Percentiles rank a stretch among this genome's conserved stretches.
These are phyloP conservation scores for Paramecium primaurelia DNA, from an alignment of 73 alveolate genomes.

Conservation along the genomic window DNA sequence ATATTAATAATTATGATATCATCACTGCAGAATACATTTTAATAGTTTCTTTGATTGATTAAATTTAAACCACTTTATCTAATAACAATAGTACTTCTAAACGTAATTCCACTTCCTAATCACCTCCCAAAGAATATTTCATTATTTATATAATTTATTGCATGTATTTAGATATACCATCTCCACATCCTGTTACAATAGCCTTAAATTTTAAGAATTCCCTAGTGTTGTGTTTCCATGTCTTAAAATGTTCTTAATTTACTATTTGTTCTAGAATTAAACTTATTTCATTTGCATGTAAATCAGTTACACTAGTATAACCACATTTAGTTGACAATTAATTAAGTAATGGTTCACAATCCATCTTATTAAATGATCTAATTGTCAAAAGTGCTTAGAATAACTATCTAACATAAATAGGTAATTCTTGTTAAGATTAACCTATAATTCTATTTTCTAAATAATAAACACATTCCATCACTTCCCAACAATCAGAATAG, in stretches of 20 bases:
- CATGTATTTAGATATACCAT: conserved; percentile 74
- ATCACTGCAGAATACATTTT: conserved; percentile 68
- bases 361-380: neutral
- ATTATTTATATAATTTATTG: conserved; percentile 72
- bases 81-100: conserved; percentile 79
- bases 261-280: conserved; percentile 73
- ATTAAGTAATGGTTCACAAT: conserved; percentile 37
- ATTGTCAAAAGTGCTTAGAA: neutral
- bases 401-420: neutral
- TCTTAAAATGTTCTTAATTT: conserved; percentile 64
- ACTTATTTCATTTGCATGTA: conserved; percentile 78
- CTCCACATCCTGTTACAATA: conserved; percentile 77
- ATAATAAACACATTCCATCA: conserved; percentile 1
- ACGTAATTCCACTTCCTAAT: conserved; percentile 82
- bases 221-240: conserved; percentile 76
- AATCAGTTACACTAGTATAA: conserved; percentile 73
- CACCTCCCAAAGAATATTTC: conserved; percentile 74
- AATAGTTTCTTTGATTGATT: conserved; percentile 70
- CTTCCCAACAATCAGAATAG: conserved; percentile 1
- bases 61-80: conserved; percentile 69
- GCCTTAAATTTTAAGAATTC: conserved; percentile 80
- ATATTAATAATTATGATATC: conserved; percentile 64
- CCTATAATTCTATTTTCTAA: neutral
- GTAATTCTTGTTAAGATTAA: neutral
- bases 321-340: conserved; percentile 77